Percentiles rank a stretch among this genome's conserved stretches.
Evolutionary conservation across 2,329 filamentous ascomycete species (phyloP).

Genomic region (Decorospora gaudefroyi): DNA sequence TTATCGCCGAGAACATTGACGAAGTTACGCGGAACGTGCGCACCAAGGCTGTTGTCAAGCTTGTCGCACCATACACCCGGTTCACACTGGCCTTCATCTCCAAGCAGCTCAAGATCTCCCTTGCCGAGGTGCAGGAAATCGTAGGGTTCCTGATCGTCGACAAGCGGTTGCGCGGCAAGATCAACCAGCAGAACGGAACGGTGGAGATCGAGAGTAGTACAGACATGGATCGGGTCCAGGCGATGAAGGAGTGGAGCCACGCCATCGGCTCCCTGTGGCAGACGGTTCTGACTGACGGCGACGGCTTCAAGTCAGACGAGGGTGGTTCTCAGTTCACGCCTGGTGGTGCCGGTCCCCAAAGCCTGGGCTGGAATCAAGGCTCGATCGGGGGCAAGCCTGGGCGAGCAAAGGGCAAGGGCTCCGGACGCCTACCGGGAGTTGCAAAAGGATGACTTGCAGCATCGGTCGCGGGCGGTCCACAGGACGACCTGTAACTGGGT

Average conservation of each 20-base stretch:
- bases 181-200: constrained; percentile 84
- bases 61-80: constrained; percentile 92
- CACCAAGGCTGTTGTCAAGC: constrained; percentile 89
- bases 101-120: constrained; percentile 80
- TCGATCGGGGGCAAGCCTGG: constrained; percentile 38
- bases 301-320: constrained; percentile 66
- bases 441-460: constrained; percentile 50
- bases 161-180: constrained; percentile 81
- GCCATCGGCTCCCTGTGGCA: constrained; percentile 71
- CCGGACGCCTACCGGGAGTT: constrained; percentile 44
- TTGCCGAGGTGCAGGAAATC: constrained; percentile 90
- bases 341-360: constrained; percentile 33
- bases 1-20: constrained; percentile 98
- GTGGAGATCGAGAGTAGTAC: constrained; percentile 77
- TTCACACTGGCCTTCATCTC: constrained; percentile 90
- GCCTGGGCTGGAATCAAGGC: constrained; percentile 36
- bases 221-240: constrained; percentile 73
- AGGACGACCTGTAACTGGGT: constrained; percentile 41
- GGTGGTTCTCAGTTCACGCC: constrained; percentile 45
- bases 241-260: constrained; percentile 72
- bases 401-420: constrained; percentile 47
- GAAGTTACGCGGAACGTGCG: constrained; percentile 98
- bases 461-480: constrained; percentile 34
- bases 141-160: constrained; percentile 93
- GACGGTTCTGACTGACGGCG: constrained; percentile 75